Conservation (phyloP, 345 rosid species). For the Anacardium occidentale region DNA sequence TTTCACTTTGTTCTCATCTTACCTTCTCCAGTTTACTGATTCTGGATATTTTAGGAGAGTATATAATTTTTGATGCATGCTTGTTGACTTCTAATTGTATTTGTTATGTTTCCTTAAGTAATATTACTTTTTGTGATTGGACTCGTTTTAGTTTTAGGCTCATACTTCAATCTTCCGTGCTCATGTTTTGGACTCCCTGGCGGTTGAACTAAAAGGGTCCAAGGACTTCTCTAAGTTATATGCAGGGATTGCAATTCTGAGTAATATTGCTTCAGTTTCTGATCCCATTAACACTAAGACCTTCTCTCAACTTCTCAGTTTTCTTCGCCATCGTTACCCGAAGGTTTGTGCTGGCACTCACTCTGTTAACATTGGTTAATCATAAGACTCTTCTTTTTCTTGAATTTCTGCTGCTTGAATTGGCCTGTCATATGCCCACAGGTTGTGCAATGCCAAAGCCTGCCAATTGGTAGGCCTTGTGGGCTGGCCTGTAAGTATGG, state of each 20-base stretch:
- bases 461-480: no score
- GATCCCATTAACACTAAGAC: constrained; percentile 55
- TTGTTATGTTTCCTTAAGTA: not conserved
- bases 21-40: not conserved
- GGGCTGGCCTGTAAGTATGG: no score
- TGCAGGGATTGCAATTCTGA: constrained; percentile 72
- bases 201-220: constrained; percentile 61
- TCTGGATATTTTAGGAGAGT: no score
- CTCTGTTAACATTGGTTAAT: not conserved
- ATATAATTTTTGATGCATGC: not conserved
- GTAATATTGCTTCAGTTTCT: constrained; percentile 61
- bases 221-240: constrained; percentile 77
- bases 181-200: constrained; percentile 65
- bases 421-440: no score
- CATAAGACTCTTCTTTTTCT: not conserved
- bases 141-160: constrained; percentile 42
- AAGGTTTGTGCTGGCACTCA: constrained; percentile 43
- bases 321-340: constrained; percentile 79
- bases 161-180: constrained; percentile 48
- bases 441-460: no score
- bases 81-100: not conserved
- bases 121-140: not conserved
- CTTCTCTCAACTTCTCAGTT: constrained; percentile 58
- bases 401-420: no score
- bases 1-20: constrained; percentile 16